These are phyloP conservation scores for Endocalyx cinctus DNA, from an alignment of 2,329 filamentous ascomycete species.

Conservation along the genomic window DNA sequence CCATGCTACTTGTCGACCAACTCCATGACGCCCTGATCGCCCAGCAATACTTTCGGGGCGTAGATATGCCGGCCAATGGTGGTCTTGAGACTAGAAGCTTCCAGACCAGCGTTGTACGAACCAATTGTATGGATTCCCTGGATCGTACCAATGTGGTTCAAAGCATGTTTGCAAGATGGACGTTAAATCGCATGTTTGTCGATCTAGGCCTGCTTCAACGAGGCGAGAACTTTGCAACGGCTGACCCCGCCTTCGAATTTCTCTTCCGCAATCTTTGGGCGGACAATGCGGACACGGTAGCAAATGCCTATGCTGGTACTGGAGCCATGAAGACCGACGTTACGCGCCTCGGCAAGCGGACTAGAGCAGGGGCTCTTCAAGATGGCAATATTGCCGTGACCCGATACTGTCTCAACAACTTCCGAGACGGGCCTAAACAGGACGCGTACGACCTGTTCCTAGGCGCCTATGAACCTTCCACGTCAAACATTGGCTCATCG, in stretches of 20 bases:
- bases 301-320: conserved; percentile 87
- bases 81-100: conserved; percentile 73
- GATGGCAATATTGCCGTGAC: conserved; percentile 86
- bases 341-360: conserved; percentile 87
- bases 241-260: conserved; percentile 77
- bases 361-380: conserved; percentile 76
- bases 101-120: conserved; percentile 88
- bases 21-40: conserved; percentile 69
- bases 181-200: conserved; percentile 80
- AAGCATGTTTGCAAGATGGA: conserved; percentile 90
- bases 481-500: conserved; percentile 64
- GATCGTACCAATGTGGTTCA: conserved; percentile 98
- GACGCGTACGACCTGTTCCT: conserved; percentile 95
- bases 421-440: conserved; percentile 86
- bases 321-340: conserved; percentile 98
- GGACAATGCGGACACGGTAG: conserved; percentile 95
- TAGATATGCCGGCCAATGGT: conserved; percentile 75
- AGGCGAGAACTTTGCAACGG: conserved; percentile 70
- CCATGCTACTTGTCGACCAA: conserved; percentile 78
- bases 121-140: conserved; percentile 99
- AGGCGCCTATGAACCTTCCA: conserved; percentile 74
- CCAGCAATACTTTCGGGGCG: conserved; percentile 88
- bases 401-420: conserved; percentile 91
- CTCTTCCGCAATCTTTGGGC: conserved; percentile 98
- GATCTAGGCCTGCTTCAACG: conserved; percentile 75